phyloP scores from a whole-genome alignment of 2,329 filamentous ascomycete genomes.

The Cercospora brassicicola region DNA sequence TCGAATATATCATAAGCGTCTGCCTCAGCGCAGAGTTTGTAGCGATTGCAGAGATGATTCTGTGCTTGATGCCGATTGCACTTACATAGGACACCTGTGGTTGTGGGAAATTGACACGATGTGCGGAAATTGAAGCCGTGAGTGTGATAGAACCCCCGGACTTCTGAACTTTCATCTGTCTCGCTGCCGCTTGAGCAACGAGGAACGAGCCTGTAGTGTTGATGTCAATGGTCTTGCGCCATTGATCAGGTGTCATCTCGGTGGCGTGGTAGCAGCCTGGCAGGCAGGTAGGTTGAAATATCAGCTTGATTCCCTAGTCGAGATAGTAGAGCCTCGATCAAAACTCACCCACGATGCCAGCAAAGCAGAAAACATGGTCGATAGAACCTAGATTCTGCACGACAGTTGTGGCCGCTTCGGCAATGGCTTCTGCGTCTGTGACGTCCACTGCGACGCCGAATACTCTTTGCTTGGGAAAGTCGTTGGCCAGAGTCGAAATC shows the following conservation, averaged over 20 bases:
- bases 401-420: conserved; percentile 45
- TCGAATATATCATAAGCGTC: not conserved
- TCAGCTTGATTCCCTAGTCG: not conserved
- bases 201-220: conserved; percentile 72
- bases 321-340: not conserved
- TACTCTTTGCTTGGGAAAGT: conserved; percentile 59
- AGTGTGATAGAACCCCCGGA: conserved; percentile 64
- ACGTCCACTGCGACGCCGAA: conserved; percentile 59
- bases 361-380: conserved; percentile 63
- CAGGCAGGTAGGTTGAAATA: not conserved
- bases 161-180: conserved; percentile 54
- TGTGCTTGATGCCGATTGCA: not conserved
- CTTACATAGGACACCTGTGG: conserved; percentile 63
- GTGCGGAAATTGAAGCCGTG: conserved; percentile 66
- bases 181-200: conserved; percentile 64
- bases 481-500: conserved; percentile 50
- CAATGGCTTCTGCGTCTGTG: conserved; percentile 54
- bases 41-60: not conserved
- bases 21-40: not conserved
- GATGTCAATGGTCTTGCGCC: conserved; percentile 65
- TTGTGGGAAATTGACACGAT: conserved; percentile 70
- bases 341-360: conserved; percentile 62
- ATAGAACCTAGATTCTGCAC: conserved; percentile 52
- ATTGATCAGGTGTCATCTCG: conserved; percentile 60
- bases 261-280: conserved; percentile 57